These are phyloP conservation scores for Aspergillus leporis DNA, from an alignment of 495 filamentous ascomycete species.

Conservation along the genomic window DNA sequence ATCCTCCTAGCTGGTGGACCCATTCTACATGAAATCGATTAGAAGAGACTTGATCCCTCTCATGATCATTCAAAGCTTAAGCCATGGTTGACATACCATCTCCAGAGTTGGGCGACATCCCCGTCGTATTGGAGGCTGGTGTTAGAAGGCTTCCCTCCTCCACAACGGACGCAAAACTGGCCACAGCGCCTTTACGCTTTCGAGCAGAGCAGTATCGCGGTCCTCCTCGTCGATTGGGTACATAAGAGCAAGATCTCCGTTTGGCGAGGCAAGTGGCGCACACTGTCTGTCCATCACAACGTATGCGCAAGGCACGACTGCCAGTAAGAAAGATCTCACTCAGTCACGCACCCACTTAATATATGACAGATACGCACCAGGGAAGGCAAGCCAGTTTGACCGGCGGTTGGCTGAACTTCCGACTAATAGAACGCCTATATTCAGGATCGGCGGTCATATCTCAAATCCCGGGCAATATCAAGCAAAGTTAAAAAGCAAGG, in stretches of 20 bases:
- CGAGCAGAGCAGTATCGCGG: constrained; percentile 26
- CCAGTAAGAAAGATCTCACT: constrained; percentile 9
- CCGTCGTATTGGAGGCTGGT: not conserved
- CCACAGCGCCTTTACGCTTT: constrained; percentile 6
- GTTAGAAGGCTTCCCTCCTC: not conserved
- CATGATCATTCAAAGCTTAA: not conserved
- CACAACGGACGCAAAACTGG: not conserved
- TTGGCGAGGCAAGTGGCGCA: constrained; percentile 45
- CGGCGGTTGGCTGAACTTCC: constrained; percentile 31
- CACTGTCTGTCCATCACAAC: constrained; percentile 45
- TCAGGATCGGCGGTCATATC: not conserved
- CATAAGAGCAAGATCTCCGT: constrained; percentile 41
- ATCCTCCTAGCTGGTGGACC: constrained; percentile 10
- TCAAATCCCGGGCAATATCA: constrained; percentile 1
- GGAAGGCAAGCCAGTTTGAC: constrained; percentile 52
- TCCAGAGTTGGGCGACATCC: not conserved
- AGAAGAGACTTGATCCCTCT: not conserved
- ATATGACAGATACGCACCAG: constrained; percentile 38
- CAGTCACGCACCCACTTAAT: constrained; percentile 5
- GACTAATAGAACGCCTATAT: not conserved
- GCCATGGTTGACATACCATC: constrained; percentile 2
- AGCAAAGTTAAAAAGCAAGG: constrained; percentile 1
- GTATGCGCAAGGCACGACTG: constrained; percentile 45
- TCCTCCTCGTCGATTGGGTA: constrained; percentile 45
- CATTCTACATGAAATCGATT: constrained; percentile 9